phyloP scores from a whole-genome alignment of 495 filamentous ascomycete species.

The Sporormia fimetaria region DNA sequence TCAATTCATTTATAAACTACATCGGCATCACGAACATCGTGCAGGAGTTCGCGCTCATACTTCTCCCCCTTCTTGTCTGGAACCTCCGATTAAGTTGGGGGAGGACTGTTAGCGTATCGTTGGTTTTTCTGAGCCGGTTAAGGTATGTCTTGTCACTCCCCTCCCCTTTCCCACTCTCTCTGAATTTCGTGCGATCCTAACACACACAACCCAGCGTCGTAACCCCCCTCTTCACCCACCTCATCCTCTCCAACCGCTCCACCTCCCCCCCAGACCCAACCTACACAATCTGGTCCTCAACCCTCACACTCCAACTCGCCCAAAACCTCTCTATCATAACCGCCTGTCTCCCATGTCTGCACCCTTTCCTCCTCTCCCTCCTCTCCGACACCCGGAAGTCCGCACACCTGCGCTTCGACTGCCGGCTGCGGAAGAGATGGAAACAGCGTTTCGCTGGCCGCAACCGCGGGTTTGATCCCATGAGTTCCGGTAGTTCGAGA shows the following conservation, averaged over 20 bases:
- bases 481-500: conserved; percentile 4
- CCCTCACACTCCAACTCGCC: conserved; percentile 16
- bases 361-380: conserved; percentile 18
- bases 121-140: conserved; percentile 10
- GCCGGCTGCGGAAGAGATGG: background rate
- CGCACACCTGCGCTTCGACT: conserved; percentile 6
- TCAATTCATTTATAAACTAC: conserved; percentile 16
- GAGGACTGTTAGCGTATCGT: conserved; percentile 16
- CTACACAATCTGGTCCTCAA: conserved; percentile 14
- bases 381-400: conserved; percentile 9
- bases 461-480: conserved; percentile 6
- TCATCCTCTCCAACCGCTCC: conserved; percentile 14
- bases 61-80: conserved; percentile 21
- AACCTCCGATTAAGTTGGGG: conserved; percentile 15
- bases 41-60: conserved; percentile 12
- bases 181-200: too few relatives aligned
- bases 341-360: conserved; percentile 13
- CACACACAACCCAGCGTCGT: conserved; percentile 9
- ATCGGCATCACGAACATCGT: conserved; percentile 18
- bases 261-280: conserved; percentile 4
- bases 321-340: conserved; percentile 24
- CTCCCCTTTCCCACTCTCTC: too few relatives aligned
- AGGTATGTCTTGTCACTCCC: conserved; percentile 1
- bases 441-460: background rate
- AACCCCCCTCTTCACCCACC: conserved; percentile 5